Base-by-base conservation (phyloP, 1,284 basidiomycete species). In the Lignosus rhinocerotis region DNA sequence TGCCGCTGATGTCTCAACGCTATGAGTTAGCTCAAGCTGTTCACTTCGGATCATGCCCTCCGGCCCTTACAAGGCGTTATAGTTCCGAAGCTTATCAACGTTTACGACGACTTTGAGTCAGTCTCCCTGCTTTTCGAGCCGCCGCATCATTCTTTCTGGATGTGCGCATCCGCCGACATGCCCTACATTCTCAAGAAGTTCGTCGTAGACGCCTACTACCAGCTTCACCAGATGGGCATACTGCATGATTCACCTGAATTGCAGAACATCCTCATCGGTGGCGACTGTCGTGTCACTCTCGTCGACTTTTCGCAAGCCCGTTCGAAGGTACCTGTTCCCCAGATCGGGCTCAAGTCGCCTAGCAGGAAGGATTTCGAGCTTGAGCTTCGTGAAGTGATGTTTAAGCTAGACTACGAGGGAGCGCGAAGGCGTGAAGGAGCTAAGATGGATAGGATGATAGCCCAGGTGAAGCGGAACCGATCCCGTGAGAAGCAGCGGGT, bases 361-460 rank as follows among this genome's bases (percentile, higher is more conserved):
- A 74, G 70, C 11, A 66, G 68, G 7, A 73, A 69, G 1, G 80
- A 84, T n/a, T 72, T 85, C 32, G 70, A 68, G 16, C 45, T 77
- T 55, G 86, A 88, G 62, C 79, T 83, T 75, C 76, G 83, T 47
- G 78, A 79, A 51, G 78, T 87, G 58, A 80, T 77, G 66, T 83
- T 77, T 67, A 76, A 82, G 62, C 75, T 88, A 6, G 73, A 81
- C 62, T 71, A 68, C 53, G 60, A 67, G 11, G 69, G 64, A 25
- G 69, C 70, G 9, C 63, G 64, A 8, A 53, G 45, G 17, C 64
- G 63, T 34, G 72, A 73, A 58, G 34, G 51, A 3, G 58, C 53
- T 31, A 70, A 63, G 54, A 63, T 60, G 39, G 39, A 56, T 33
- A 52, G 64, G 10, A 31, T 44, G 16, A 9, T 43, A 49, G 45